Conservation (phyloP, 164 flowering plant species). For the Paratinospora sagittata region DNA sequence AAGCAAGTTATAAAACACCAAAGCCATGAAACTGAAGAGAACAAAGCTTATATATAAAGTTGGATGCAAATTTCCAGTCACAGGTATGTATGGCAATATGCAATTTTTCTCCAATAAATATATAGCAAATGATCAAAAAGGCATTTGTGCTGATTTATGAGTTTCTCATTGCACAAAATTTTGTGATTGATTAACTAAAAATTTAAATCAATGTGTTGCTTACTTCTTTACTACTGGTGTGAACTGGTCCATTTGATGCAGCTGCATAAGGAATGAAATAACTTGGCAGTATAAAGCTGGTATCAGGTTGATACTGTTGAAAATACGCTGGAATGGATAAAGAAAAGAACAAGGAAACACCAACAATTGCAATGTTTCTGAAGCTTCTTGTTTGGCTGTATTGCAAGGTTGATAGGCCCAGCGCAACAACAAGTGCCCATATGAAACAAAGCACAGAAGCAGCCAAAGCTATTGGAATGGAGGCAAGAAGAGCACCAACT, state of each 20-base stretch:
- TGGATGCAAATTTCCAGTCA: background rate
- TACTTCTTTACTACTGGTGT: constrained; percentile 55
- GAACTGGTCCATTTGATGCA: constrained; percentile 79
- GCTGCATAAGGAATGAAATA: constrained; percentile 75
- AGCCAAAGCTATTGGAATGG: constrained; percentile 85
- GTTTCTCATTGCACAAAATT: background rate
- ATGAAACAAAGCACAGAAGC: constrained; percentile 79
- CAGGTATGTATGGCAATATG: background rate
- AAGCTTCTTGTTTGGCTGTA: constrained; percentile 60
- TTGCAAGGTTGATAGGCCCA: constrained; percentile 77
- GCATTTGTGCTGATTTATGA: background rate
- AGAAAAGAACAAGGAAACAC: constrained; percentile 84
- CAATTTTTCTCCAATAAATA: background rate
- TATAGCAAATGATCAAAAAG: too few relatives aligned
- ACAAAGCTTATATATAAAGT: background rate
- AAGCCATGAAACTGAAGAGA: background rate
- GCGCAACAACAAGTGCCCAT: constrained; percentile 74
- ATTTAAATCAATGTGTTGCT: constrained; percentile 9
- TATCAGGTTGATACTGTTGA: constrained; percentile 63
- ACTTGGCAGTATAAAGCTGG: constrained; percentile 65
- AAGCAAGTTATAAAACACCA: background rate
- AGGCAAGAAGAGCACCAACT: constrained; percentile 90
- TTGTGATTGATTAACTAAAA: background rate
- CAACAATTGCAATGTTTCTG: constrained; percentile 72
- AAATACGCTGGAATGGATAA: constrained; percentile 82